These are phyloP conservation scores for Begonia peltatifolia DNA, from an alignment of 306 rosid genomes.

Conservation along the genomic window DNA sequence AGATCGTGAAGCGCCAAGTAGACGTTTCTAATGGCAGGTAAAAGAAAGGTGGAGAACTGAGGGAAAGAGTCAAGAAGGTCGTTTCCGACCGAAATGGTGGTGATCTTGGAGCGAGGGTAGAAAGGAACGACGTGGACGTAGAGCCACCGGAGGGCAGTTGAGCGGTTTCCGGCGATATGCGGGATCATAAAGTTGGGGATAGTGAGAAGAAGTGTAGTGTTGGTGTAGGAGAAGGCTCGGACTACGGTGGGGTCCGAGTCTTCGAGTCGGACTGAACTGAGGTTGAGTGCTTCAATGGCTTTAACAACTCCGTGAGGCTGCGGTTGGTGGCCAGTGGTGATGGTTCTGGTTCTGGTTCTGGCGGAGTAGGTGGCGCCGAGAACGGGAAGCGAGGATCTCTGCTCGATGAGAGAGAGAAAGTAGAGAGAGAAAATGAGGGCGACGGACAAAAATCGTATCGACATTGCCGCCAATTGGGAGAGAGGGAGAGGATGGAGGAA, in stretches of 20 bases:
- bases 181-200: conserved; percentile 51
- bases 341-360: conserved; percentile 6
- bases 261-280: conserved; percentile 43
- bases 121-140: conserved; percentile 58
- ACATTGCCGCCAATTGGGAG: conserved; percentile 6
- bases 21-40: conserved; percentile 60
- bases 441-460: conserved; percentile 7
- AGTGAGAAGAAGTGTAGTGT: conserved; percentile 49
- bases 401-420: conserved; percentile 19
- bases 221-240: conserved; percentile 57
- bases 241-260: conserved; percentile 40
- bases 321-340: background rate
- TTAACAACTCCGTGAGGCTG: conserved; percentile 15
- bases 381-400: conserved; percentile 17
- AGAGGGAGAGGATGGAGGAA: conserved; percentile 10
- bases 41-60: conserved; percentile 15
- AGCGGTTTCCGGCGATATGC: conserved; percentile 48
- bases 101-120: conserved; percentile 70
- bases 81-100: conserved; percentile 72
- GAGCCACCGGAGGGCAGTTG: conserved; percentile 54
- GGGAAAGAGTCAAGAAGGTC: conserved; percentile 39
- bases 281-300: conserved; percentile 23
- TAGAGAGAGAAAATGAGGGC: conserved; percentile 13
- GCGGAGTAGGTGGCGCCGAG: conserved; percentile 43
- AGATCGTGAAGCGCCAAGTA: conserved; percentile 48